phyloP scores from a whole-genome alignment of 495 filamentous ascomycete species.

The Penicillium angulare region DNA sequence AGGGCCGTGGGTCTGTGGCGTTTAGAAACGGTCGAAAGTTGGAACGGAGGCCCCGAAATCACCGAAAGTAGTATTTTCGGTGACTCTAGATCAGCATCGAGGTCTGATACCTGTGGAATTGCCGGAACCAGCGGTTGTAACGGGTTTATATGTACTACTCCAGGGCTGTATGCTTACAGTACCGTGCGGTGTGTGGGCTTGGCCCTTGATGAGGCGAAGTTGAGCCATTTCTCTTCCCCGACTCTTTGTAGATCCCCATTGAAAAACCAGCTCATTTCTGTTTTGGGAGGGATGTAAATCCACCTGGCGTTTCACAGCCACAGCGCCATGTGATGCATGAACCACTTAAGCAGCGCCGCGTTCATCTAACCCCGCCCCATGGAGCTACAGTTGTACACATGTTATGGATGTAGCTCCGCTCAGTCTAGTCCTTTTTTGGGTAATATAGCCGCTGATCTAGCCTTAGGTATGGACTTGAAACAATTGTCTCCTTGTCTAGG shows the following conservation, averaged over 20 bases:
- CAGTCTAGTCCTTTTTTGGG: background rate
- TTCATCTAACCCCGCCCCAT: background rate
- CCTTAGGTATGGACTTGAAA: background rate
- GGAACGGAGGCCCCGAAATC: background rate
- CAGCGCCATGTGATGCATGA: background rate
- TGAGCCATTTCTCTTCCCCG: background rate
- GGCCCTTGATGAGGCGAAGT: background rate
- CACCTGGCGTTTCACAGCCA: conserved; percentile 2
- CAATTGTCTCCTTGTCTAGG: background rate
- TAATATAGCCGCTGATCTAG: background rate
- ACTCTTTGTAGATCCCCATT: background rate
- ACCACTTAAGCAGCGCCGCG: background rate
- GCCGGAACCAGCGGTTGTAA: background rate
- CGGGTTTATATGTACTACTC: background rate
- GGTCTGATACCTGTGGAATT: too few relatives aligned
- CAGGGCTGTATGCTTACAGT: too few relatives aligned
- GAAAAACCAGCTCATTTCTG: background rate
- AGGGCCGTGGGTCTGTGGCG: conserved; percentile 15
- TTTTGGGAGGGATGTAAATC: background rate
- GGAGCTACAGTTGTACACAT: too few relatives aligned
- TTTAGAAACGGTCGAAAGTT: conserved; percentile 1
- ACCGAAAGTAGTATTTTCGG: background rate
- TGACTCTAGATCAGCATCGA: background rate
- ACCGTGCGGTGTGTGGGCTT: too few relatives aligned
- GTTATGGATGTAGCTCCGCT: background rate